Base-by-base conservation (phyloP, 2,329 filamentous ascomycete species). In the Harringtonia lauricola region DNA sequence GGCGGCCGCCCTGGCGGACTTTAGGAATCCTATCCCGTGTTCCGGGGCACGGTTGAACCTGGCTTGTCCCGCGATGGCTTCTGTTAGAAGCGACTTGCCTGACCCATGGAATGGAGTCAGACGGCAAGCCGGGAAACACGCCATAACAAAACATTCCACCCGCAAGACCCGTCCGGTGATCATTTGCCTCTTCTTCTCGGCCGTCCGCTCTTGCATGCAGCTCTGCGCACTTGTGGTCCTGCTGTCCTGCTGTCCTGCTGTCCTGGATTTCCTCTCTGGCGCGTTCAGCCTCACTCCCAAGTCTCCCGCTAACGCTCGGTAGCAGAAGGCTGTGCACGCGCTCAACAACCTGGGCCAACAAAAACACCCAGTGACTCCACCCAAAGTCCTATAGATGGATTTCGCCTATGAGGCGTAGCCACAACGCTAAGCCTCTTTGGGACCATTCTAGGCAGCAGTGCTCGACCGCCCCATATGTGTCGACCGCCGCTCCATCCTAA, bases 401-500 rank as follows among this genome's bases (percentile, higher is more conserved):
- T 46, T 45, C 28, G 46, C 36, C 47, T 34, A 31, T 43, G 51
- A 48, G 51, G 51, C 51, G 50, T 45, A 52, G 51, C 46, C 45
- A 34, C 3, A 1, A 14, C 44, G 45, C 51, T 53, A 52, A 22
- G n/a, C 51, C 40, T 1, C 7, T 48, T 50, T 35, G 22, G 47
- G 47, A 13, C n/a, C 24, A 47, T 46, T 53, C 39, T 53, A 53
- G 51, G 51, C 51, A 53, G 36, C 51, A 46, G 48, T 45, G 36
- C 48, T 50, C 45, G 39, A 40, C 42, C 31, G 44, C 44, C 42
- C 48, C 43, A 45, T 46, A 47, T 49, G 48, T 49, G 43, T 46
- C 38, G 39, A 19, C 43, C 38, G 22, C 28, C 43, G 29, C 24
- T 35, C 43, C 43, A 42, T 37, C 33, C 18, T 34, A 36, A 42